These are phyloP conservation scores for Aureobasidium uvarum DNA, from an alignment of 2,329 filamentous ascomycete genomes.

Conservation along the genomic window DNA sequence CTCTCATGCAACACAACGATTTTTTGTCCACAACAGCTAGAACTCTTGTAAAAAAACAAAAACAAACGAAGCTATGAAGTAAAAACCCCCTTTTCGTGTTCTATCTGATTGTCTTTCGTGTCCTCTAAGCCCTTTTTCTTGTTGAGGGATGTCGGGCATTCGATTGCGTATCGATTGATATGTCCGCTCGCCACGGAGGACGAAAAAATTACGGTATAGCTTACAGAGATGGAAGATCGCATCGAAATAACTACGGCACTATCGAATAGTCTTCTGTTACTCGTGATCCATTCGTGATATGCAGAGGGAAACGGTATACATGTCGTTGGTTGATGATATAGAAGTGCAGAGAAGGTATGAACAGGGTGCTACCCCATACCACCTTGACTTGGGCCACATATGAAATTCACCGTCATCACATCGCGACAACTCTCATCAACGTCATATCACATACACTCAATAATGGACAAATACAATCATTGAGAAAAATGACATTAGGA, in stretches of 20 bases:
- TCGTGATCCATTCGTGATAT: too few species aligned
- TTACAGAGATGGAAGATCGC: too few species aligned
- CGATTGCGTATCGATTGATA: too few species aligned
- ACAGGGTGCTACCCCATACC: not conserved
- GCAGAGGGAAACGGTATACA: not conserved
- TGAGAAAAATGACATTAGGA: not conserved
- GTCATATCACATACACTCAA: not conserved
- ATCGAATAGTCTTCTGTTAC: too few species aligned
- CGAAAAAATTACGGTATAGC: too few species aligned
- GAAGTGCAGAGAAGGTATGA: not conserved
- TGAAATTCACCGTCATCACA: not conserved
- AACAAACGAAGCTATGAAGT: not conserved
- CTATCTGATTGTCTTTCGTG: too few species aligned
- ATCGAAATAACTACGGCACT: too few species aligned
- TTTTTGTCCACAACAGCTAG: conserved; percentile 38
- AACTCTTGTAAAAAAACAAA: not conserved
- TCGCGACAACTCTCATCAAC: not conserved
- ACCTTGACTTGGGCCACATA: not conserved
- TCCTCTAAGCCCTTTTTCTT: too few species aligned
- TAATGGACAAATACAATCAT: not conserved
- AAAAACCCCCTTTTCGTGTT: too few species aligned
- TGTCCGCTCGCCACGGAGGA: too few species aligned
- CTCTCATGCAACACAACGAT: too few species aligned
- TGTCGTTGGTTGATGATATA: not conserved
- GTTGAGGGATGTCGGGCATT: too few species aligned